These are phyloP conservation scores for Pseudocercospora eumusae DNA, from an alignment of 2,329 filamentous ascomycete genomes.

Conservation along the genomic window DNA sequence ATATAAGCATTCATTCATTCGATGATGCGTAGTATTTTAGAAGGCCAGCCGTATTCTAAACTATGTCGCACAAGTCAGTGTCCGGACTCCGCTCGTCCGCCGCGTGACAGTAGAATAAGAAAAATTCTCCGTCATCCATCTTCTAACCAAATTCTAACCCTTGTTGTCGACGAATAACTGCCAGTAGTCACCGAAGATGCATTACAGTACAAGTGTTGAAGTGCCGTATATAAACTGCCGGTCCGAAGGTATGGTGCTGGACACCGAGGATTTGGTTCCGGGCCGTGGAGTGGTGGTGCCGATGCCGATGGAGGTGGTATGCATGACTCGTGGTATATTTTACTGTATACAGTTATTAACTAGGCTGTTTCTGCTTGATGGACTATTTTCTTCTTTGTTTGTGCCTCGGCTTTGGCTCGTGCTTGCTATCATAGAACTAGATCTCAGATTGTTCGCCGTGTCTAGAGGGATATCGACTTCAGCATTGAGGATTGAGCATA, in stretches of 20 bases:
- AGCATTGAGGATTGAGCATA: slow-evolving; percentile 73
- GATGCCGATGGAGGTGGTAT: no score
- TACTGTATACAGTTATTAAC: no score
- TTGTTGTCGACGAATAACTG: background rate
- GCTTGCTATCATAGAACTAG: no score
- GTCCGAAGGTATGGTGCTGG: slow-evolving; percentile 5
- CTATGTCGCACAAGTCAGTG: no score
- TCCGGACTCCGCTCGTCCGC: no score
- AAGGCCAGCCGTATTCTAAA: no score
- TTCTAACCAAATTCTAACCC: no score
- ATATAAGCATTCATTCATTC: no score
- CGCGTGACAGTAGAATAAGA: background rate
- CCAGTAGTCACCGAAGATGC: background rate
- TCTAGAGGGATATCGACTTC: slow-evolving; percentile 56
- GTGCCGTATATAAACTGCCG: background rate
- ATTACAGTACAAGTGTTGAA: background rate
- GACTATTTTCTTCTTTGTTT: background rate
- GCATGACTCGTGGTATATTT: background rate
- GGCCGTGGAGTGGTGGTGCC: background rate
- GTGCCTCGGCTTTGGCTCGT: background rate
- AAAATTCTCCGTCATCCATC: no score
- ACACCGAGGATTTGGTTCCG: background rate
- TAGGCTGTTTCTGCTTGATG: no score
- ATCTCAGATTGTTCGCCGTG: slow-evolving; percentile 61
- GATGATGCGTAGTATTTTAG: no score